phyloP scores from a whole-genome alignment of 148 eudicot species.

The Camellia lanceoleosa region DNA sequence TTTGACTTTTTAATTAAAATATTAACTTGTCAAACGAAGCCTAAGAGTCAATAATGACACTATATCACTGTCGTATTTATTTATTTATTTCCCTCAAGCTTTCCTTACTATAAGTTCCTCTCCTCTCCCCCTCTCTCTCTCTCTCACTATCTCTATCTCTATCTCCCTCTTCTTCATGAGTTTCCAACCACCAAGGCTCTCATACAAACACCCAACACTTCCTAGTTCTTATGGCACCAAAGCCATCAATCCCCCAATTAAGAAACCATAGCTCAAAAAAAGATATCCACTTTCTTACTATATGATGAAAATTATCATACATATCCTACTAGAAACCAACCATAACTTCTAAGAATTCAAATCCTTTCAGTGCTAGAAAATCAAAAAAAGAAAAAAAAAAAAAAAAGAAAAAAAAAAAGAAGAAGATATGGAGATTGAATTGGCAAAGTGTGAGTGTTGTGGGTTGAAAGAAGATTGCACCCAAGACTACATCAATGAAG shows the following conservation, averaged over 20 bases:
- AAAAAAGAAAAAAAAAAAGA: too few relatives aligned
- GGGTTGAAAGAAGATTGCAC: slow-evolving; percentile 81
- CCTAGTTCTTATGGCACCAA: slow-evolving; percentile 15
- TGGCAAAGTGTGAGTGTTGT: slow-evolving; percentile 71
- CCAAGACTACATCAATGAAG: slow-evolving; percentile 52
- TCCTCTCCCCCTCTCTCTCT: not conserved
- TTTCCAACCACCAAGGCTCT: not conserved
- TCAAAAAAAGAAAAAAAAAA: not conserved
- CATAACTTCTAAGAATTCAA: not conserved
- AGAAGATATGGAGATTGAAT: slow-evolving; percentile 46
- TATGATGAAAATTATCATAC: not conserved
- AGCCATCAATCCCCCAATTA: not conserved
- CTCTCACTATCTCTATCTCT: not conserved
- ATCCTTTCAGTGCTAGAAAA: not conserved
- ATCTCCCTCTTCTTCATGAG: not conserved
- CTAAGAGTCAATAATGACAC: too few relatives aligned
- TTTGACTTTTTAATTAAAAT: too few relatives aligned
- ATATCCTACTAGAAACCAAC: not conserved
- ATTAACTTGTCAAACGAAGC: too few relatives aligned
- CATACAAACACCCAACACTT: slow-evolving; percentile 3
- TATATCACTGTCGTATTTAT: too few relatives aligned
- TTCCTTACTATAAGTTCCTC: slow-evolving; percentile 40
- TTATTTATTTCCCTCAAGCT: too few relatives aligned
- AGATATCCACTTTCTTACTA: not conserved
- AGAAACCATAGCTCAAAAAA: slow-evolving; percentile 14